Conservation (phyloP, 2,329 filamentous ascomycete genomes). For the Alternaria metachromatica region DNA sequence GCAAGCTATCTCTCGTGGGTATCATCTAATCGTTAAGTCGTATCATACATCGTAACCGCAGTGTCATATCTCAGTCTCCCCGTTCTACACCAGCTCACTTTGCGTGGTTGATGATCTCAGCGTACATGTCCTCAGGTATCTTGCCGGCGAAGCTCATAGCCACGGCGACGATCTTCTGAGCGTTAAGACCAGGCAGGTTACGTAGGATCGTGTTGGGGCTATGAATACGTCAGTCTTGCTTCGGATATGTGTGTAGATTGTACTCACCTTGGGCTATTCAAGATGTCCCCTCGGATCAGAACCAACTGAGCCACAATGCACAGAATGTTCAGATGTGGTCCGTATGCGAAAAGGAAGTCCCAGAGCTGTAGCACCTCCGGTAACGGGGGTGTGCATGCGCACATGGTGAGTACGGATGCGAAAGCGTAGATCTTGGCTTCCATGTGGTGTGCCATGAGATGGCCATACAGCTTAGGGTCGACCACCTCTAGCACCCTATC, state of each 20-base stretch:
- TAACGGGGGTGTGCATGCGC: constrained; percentile 92
- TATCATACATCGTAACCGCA: constrained; percentile 16
- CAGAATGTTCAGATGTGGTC: constrained; percentile 90
- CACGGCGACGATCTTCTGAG: constrained; percentile 81
- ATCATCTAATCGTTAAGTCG: constrained; percentile 12
- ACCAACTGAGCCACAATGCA: constrained; percentile 97
- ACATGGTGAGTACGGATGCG: constrained; percentile 90
- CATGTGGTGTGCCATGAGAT: constrained; percentile 85
- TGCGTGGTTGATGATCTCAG: constrained; percentile 87
- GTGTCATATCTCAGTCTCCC: neutral
- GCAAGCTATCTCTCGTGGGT: constrained; percentile 1
- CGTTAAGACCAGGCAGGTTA: constrained; percentile 83
- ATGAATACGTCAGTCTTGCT: constrained; percentile 25
- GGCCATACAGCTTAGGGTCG: constrained; percentile 83
- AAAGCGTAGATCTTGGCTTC: constrained; percentile 96
- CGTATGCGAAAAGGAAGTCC: constrained; percentile 98
- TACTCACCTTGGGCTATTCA: constrained; percentile 80
- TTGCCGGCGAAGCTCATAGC: constrained; percentile 87
- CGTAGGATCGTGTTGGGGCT: constrained; percentile 94
- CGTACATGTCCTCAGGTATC: constrained; percentile 89
- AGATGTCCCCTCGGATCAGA: constrained; percentile 81
- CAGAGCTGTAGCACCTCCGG: constrained; percentile 92
- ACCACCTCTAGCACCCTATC: constrained; percentile 92
- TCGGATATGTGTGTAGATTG: neutral
- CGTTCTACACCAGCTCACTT: constrained; percentile 56